Conservation (phyloP, 1,139 yeast genomes). For the Yamadazyma atmosphaerica region DNA sequence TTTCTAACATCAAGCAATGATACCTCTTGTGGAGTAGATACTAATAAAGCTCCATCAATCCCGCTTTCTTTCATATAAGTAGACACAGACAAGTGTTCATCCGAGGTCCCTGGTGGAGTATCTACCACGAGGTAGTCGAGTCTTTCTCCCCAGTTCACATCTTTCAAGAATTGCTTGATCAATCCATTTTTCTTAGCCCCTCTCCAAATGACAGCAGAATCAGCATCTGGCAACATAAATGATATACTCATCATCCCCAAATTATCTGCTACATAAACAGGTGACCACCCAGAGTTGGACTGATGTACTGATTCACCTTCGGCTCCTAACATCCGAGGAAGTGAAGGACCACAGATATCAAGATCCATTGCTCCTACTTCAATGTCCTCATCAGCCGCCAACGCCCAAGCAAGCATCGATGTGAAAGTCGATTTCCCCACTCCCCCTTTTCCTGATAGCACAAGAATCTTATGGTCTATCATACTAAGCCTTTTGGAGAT, state of each 20-base stretch:
- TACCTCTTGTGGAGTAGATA: constrained; percentile 98
- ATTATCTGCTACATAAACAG: constrained; percentile 94
- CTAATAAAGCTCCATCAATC: constrained; percentile 91
- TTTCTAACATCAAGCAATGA: constrained; percentile 92
- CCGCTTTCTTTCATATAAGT: constrained; percentile 87
- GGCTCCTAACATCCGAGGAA: constrained; percentile 94
- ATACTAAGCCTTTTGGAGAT: constrained; percentile 66
- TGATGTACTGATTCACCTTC: constrained; percentile 84
- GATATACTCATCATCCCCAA: constrained; percentile 95
- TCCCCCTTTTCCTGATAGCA: constrained; percentile 75
- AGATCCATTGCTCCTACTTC: constrained; percentile 97
- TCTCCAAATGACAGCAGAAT: constrained; percentile 95
- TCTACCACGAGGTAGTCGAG: constrained; percentile 89
- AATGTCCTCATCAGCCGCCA: constrained; percentile 81
- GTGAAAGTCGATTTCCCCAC: constrained; percentile 94
- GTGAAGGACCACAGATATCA: constrained; percentile 96
- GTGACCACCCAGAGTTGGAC: constrained; percentile 93
- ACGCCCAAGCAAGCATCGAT: constrained; percentile 92
- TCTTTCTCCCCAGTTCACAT: constrained; percentile 90
- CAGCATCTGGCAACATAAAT: constrained; percentile 91
- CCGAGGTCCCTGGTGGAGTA: constrained; percentile 99
- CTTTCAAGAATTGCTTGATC: constrained; percentile 90
- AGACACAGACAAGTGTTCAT: constrained; percentile 90
- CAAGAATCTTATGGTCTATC: constrained; percentile 80
- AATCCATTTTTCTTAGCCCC: constrained; percentile 93